Base-by-base conservation (phyloP, 73 alveolate species). In the Paramecium tetraurelia region DNA sequence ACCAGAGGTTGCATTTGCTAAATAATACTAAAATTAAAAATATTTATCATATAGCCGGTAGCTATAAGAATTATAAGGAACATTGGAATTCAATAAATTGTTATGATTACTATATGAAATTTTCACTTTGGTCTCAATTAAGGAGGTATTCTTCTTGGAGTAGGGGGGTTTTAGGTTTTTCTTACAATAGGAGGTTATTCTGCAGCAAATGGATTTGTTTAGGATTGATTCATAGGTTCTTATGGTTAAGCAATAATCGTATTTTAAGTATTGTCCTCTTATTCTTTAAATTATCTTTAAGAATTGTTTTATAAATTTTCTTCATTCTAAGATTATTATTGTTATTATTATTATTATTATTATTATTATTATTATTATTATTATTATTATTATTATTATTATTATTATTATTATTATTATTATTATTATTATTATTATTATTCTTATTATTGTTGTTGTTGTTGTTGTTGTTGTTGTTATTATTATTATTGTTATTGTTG, bases 101-200 rank as follows among this genome's bases (percentile, higher is more conserved):
- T 33, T 63, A 27, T 63, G 84, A 63, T 53, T 53, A 18, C 69
- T 53, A 18, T 63, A 63, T 63, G 10, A 31, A 24, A 63, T 27
- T 31, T 10, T 63, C 84, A 63, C 84, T 63, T 63, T 14, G 84
- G 84, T 63, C 84, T 63, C 46, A 63, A 31, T 31, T 63, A 31
- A 4, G 84, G 84, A 31, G 84, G 84, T 31, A 63, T 27, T 63
- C 84, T 63, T 63, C 84, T 63, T 63, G 84, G 84, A 10, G 84
- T 63, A 12, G 84, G 44, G 7, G 84, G 84, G 12, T 63, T 63
- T 63, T 31, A 27, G 0, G 84, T 50, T 63, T 27, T 63, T 63
- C 10, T 63, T 27, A 63, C 2, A 5, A 31, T 8, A 24, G 41
- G 20, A 31, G 41, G 46, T 31, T 63, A 31, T 33, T 31, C 84